Base-by-base conservation (phyloP, 257 asterid genomes). In the Capsicum pubescens region DNA sequence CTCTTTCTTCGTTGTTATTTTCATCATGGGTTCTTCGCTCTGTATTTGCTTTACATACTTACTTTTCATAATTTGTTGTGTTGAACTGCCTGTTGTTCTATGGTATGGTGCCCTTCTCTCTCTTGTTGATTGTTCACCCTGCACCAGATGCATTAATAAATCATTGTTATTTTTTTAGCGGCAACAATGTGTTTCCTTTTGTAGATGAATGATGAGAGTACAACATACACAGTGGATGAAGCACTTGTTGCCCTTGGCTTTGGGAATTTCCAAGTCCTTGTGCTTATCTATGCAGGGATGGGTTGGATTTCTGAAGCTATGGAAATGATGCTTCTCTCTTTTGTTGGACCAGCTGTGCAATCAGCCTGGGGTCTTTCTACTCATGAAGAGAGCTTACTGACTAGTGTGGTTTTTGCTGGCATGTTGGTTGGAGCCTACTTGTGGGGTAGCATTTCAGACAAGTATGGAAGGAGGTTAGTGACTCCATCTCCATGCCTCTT, bases 261-360 rank as follows among this genome's bases (percentile, higher is more conserved):
- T 81, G 97, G 97, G 68, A 93, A 86, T 2, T 93, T 92, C 92
- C 98, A 94, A 89, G 85, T 84, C 61, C 86, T 89, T 56, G 89
- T 90, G 79, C 93, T 94, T 19, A 48, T 90, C 66, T 94, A 90
- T 64, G 98, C 98, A n/a, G 97, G 98, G 82, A 89, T 92, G 90
- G 97, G 97, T 19, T 89, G 92, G 94, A 80, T 91, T 86, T 91
- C 96, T 52, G 98, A 94, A 85, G 95, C 97, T 83, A 91, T 94
- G 94, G 98, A 94, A 90, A 94, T 94, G 95, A 92, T 93, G 97
- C 92, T 93, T 81, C 95, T 94, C 57, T 90, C 97, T 67, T 87
- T 93, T 77, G 91, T 93, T 81, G 98, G 98, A 84, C 88, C 96
- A 84, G 95, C 97, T 71, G 94, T 94, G 19, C 94, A 90, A 82